These are phyloP conservation scores for Cucurbita argyrosperma DNA, from an alignment of 306 rosid genomes.

Conservation along the genomic window DNA sequence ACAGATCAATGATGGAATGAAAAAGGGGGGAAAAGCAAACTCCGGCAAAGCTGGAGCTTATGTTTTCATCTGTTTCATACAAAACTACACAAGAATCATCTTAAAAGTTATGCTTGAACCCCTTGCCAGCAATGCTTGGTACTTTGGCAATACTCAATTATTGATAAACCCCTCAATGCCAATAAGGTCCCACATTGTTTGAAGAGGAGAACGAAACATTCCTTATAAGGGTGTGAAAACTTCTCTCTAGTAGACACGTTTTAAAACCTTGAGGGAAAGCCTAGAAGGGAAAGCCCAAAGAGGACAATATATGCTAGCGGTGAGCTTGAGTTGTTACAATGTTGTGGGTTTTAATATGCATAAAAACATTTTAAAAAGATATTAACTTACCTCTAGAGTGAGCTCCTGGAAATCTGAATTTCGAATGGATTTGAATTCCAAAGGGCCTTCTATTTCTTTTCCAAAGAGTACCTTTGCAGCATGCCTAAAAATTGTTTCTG, in stretches of 20 bases:
- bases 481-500: slow-evolving; percentile 62
- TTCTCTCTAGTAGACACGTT: too few species aligned
- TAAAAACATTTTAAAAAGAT: not conserved
- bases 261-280: too few species aligned
- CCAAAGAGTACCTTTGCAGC: slow-evolving; percentile 71
- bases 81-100: not conserved
- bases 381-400: slow-evolving; percentile 51
- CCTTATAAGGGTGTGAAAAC: too few species aligned
- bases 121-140: not conserved
- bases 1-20: not conserved
- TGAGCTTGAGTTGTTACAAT: too few species aligned
- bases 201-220: too few species aligned
- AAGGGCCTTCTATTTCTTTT: slow-evolving; percentile 55
- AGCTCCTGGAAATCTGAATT: slow-evolving; percentile 85
- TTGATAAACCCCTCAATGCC: not conserved
- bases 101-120: not conserved
- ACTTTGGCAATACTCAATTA: not conserved
- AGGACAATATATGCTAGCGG: too few species aligned
- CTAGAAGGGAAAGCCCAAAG: too few species aligned
- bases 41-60: not conserved
- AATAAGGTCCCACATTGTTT: too few species aligned
- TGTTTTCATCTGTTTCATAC: not conserved
- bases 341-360: not conserved
- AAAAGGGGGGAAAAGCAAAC: not conserved
- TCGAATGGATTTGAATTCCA: slow-evolving; percentile 47